phyloP scores from a whole-genome alignment of 768 basidiomycete genomes.

The Termitomyces sp. region DNA sequence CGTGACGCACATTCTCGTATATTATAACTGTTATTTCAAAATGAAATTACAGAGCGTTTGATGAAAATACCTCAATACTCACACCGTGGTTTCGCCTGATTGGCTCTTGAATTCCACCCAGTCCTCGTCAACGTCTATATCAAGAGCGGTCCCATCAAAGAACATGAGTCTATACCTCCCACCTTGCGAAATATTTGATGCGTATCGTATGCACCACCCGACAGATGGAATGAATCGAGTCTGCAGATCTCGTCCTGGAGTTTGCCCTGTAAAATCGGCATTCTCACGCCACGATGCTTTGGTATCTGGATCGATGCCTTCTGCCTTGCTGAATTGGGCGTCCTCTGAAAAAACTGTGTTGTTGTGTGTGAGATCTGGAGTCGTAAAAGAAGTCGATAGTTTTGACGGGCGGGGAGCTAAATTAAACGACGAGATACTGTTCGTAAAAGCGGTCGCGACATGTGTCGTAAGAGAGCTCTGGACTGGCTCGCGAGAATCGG shows the following conservation, averaged over 20 bases:
- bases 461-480: neutral
- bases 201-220: constrained; percentile 42
- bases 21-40: constrained; percentile 24
- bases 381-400: constrained; percentile 1
- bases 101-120: constrained; percentile 31
- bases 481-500: neutral
- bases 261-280: constrained; percentile 10
- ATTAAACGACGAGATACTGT: constrained; percentile 13
- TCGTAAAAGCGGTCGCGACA: constrained; percentile 1
- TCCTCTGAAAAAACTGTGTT: neutral
- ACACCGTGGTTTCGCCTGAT: constrained; percentile 28
- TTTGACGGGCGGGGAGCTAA: constrained; percentile 14
- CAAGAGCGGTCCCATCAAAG: constrained; percentile 35
- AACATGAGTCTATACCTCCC: constrained; percentile 43
- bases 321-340: neutral
- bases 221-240: constrained; percentile 37
- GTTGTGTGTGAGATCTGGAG: neutral
- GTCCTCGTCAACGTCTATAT: constrained; percentile 42
- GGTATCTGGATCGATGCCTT: neutral
- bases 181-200: constrained; percentile 35
- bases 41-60: neutral
- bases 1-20: constrained; percentile 31
- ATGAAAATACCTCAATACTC: constrained; percentile 7
- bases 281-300: constrained; percentile 17
- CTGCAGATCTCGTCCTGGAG: constrained; percentile 18